Conservation (phyloP, 768 basidiomycete genomes). For the Mycena indigotica region DNA sequence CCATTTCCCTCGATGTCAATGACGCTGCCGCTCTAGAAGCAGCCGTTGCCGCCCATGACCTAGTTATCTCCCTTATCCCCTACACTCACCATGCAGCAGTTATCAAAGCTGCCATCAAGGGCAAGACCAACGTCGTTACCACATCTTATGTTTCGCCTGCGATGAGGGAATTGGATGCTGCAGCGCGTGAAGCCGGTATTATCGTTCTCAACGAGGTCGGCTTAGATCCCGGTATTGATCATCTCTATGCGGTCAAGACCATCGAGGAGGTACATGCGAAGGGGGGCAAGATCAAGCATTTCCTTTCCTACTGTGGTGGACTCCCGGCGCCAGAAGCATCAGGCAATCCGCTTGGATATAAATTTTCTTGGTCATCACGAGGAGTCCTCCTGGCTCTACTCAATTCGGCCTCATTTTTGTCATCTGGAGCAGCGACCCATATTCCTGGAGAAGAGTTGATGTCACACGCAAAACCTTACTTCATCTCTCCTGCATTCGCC, state of each 20-base stretch:
- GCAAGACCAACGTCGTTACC: conserved; percentile 92
- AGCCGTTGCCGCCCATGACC: conserved; percentile 82
- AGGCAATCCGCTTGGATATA: conserved; percentile 96
- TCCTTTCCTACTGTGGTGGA: conserved; percentile 95
- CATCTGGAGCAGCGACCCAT: conserved; percentile 61
- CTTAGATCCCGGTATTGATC: conserved; percentile 93
- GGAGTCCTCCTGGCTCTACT: conserved; percentile 94
- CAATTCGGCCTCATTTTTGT: conserved; percentile 83
- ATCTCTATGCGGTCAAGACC: conserved; percentile 91
- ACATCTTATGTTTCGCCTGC: conserved; percentile 93
- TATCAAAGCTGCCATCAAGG: conserved; percentile 88
- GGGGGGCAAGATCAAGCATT: conserved; percentile 94
- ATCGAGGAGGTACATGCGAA: conserved; percentile 92
- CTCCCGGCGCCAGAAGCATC: conserved; percentile 90
- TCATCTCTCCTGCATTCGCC: conserved; percentile 91
- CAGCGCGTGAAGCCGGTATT: conserved; percentile 85
- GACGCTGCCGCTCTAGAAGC: conserved; percentile 72
- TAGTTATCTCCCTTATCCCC: conserved; percentile 96
- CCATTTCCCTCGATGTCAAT: conserved; percentile 81
- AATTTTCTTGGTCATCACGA: conserved; percentile 98
- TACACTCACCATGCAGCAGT: conserved; percentile 89
- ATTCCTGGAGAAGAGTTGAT: conserved; percentile 85
- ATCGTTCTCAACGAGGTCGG: conserved; percentile 98
- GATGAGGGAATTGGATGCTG: conserved; percentile 83
- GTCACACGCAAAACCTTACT: conserved; percentile 89